Evolutionary conservation across 2,329 filamentous ascomycete genomes (phyloP).

Genomic region (Fusarium phyllophilum): DNA sequence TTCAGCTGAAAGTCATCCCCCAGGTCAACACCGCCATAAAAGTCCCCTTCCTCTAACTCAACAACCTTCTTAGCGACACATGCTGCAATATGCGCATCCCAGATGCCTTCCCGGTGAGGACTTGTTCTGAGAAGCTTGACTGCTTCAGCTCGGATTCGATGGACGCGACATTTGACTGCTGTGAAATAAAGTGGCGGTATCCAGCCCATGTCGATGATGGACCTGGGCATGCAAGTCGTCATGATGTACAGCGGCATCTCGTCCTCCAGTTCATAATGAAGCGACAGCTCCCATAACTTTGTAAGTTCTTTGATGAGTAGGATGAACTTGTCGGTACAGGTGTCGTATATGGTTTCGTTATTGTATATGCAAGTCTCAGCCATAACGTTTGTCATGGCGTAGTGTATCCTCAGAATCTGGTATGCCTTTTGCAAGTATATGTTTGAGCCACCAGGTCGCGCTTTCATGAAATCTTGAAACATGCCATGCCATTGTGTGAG

Average conservation of each 20-base stretch:
- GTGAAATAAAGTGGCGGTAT: slow-evolving; percentile 57
- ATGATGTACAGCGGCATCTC: slow-evolving; percentile 18
- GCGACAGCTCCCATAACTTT: slow-evolving; percentile 16
- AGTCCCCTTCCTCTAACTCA: slow-evolving; percentile 50
- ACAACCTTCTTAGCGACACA: slow-evolving; percentile 51
- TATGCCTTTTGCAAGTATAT: slow-evolving; percentile 34
- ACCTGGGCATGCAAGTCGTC: slow-evolving; percentile 45
- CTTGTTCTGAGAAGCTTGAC: slow-evolving; percentile 45
- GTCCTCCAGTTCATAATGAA: slow-evolving; percentile 4
- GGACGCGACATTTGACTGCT: slow-evolving; percentile 59
- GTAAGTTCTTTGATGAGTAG: slow-evolving; percentile 44
- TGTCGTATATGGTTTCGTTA: slow-evolving; percentile 53
- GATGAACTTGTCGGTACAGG: slow-evolving; percentile 47
- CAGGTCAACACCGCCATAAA: slow-evolving; percentile 23
- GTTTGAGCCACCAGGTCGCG: slow-evolving; percentile 17
- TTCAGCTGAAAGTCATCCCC: slow-evolving; percentile 24
- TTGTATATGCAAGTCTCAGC: slow-evolving; percentile 46
- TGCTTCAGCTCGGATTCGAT: slow-evolving; percentile 53
- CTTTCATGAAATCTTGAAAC: slow-evolving; percentile 39
- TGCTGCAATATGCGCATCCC: slow-evolving; percentile 50
- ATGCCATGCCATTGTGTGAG: slow-evolving; percentile 39
- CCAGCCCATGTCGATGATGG: slow-evolving; percentile 56
- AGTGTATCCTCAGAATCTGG: slow-evolving; percentile 51
- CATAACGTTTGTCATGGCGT: slow-evolving; percentile 58
- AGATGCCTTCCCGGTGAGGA: slow-evolving; percentile 54